Percentiles rank a stretch among this genome's conserved stretches.
phyloP scores from a whole-genome alignment of 148 eudicot species.

The Nepenthes mirabilis region DNA sequence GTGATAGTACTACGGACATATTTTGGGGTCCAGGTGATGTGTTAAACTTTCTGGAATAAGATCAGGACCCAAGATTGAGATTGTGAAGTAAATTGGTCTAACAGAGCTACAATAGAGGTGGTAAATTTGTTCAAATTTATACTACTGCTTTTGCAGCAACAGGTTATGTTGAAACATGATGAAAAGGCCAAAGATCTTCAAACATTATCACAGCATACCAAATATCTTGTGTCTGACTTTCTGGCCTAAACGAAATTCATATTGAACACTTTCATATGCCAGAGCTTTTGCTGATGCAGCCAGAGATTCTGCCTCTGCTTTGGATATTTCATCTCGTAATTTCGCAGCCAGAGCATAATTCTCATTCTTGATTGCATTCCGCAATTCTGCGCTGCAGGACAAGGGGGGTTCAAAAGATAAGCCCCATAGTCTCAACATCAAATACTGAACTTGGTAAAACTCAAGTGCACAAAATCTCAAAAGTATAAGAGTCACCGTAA shows the following conservation, averaged over 20 bases:
- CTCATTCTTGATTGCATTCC: conserved; percentile 66
- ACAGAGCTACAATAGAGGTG: too few relatives aligned
- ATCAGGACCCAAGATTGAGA: too few relatives aligned
- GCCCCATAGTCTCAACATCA: neutral
- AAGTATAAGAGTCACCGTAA: conserved; percentile 41
- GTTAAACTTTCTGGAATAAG: too few relatives aligned
- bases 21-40: too few relatives aligned
- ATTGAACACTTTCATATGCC: conserved; percentile 58
- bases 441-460: neutral
- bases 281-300: conserved; percentile 75
- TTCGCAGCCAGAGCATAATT: conserved; percentile 69
- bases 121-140: too few relatives aligned
- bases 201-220: conserved; percentile 24
- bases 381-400: conserved; percentile 60
- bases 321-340: conserved; percentile 74
- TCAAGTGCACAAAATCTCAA: neutral
- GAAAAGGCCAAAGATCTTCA: neutral
- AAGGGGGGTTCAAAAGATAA: neutral
- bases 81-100: too few relatives aligned
- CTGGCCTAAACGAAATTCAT: conserved; percentile 84
- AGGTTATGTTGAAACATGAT: neutral
- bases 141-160: neutral
- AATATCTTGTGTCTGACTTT: conserved; percentile 77
- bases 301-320: conserved; percentile 71
- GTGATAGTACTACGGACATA: too few relatives aligned